These are phyloP conservation scores for Quercus wislizeni DNA, from an alignment of 306 rosid genomes.

Conservation along the genomic window DNA sequence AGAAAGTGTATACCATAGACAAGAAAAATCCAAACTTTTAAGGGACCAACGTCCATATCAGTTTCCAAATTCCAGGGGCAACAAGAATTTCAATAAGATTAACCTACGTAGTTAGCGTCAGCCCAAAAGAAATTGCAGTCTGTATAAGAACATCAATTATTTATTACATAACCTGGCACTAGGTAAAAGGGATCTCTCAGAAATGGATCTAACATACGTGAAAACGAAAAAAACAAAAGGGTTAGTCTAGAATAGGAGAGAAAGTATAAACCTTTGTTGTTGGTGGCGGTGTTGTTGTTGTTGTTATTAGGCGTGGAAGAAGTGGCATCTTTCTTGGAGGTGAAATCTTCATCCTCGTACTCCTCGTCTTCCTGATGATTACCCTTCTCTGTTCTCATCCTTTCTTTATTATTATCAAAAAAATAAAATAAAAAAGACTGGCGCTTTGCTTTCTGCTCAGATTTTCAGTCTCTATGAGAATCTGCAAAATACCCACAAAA, in stretches of 20 bases:
- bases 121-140: neutral
- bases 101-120: neutral
- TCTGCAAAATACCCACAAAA: conserved; percentile 11
- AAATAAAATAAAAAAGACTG: neutral
- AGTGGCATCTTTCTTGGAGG: conserved; percentile 62
- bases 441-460: neutral
- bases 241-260: neutral
- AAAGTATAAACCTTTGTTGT: conserved; percentile 56
- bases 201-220: conserved; percentile 43
- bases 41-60: neutral
- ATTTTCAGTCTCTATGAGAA: neutral
- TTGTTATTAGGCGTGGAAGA: conserved; percentile 54
- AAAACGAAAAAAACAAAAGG: neutral
- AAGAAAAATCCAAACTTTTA: neutral
- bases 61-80: neutral
- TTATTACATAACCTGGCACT: conserved; percentile 9
- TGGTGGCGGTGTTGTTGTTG: conserved; percentile 32
- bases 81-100: neutral
- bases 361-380: conserved; percentile 78
- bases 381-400: conserved; percentile 79
- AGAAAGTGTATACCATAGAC: neutral
- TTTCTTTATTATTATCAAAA: conserved; percentile 8
- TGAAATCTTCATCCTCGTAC: conserved; percentile 81
- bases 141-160: neutral
- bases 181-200: conserved; percentile 13